Conservation (phyloP, 2,329 filamentous ascomycete species). For the Colletotrichum noveboracense region DNA sequence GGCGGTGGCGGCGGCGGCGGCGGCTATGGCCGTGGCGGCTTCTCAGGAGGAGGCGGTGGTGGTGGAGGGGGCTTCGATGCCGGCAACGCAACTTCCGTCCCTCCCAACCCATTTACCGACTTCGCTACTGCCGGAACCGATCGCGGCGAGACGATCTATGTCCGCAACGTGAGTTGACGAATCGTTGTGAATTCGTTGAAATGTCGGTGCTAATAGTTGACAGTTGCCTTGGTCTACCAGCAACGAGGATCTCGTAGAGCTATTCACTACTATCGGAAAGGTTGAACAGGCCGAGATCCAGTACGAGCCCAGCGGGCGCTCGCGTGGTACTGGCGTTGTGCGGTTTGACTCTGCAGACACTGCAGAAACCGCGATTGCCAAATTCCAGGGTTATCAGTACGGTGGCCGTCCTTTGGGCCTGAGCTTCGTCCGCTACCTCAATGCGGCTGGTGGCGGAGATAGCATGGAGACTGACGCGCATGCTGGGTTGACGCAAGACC, state of each 20-base stretch:
- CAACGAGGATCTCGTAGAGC: conserved; percentile 94
- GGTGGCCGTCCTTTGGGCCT: conserved; percentile 92
- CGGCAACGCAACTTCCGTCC: conserved; percentile 51
- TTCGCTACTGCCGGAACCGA: conserved; percentile 88
- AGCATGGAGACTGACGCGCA: conserved; percentile 84
- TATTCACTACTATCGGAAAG: conserved; percentile 97
- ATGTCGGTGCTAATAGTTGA: conserved; percentile 24
- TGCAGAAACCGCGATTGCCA: conserved; percentile 91
- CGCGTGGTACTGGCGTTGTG: conserved; percentile 94
- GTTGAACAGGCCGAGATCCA: conserved; percentile 99
- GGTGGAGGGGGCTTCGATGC: conserved; percentile 50
- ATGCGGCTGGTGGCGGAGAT: conserved; percentile 65
- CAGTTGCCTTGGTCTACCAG: conserved; percentile 98
- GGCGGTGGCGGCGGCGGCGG: conserved; percentile 48
- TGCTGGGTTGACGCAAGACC: conserved; percentile 87
- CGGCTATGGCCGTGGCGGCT: conserved; percentile 45
- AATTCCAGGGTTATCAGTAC: conserved; percentile 98
- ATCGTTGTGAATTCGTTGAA: not conserved
- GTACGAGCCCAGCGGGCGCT: conserved; percentile 95
- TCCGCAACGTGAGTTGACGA: conserved; percentile 82
- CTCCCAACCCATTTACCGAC: conserved; percentile 93
- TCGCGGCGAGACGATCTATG: conserved; percentile 84
- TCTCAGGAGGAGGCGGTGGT: conserved; percentile 40
- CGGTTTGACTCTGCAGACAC: conserved; percentile 85
- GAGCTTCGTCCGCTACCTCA: conserved; percentile 92